phyloP scores from a whole-genome alignment of 768 basidiomycete species.

The Coprinopsis marcescibilis region DNA sequence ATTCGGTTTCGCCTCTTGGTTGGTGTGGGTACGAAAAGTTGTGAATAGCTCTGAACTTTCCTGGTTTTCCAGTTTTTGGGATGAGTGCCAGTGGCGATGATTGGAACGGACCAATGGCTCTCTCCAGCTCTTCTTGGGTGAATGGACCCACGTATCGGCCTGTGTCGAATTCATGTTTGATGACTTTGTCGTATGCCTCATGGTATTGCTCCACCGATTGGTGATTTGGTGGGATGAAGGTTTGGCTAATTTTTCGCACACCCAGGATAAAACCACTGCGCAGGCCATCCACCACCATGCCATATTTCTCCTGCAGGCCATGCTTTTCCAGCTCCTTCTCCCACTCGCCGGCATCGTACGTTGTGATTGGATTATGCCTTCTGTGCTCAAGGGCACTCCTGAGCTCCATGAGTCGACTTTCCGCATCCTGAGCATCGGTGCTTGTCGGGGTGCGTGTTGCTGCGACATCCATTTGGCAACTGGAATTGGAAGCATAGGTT shows the following conservation, averaged over 20 bases:
- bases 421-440: constrained; percentile 41
- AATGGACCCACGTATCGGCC: constrained; percentile 29
- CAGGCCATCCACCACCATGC: constrained; percentile 16
- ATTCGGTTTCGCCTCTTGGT: constrained; percentile 7
- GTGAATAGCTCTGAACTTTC: constrained; percentile 28
- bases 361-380: constrained; percentile 20
- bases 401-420: constrained; percentile 28
- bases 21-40: constrained; percentile 27
- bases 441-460: constrained; percentile 14
- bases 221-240: constrained; percentile 26
- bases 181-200: constrained; percentile 13
- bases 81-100: constrained; percentile 30
- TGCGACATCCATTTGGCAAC: constrained; percentile 20
- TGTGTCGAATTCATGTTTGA: constrained; percentile 17
- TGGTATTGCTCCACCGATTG: constrained; percentile 12
- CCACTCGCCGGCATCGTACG: constrained; percentile 26
- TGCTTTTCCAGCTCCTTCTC: constrained; percentile 11
- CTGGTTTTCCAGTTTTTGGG: constrained; percentile 27
- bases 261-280: constrained; percentile 25
- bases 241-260: constrained; percentile 23
- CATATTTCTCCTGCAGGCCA: constrained; percentile 19
- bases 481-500: constrained; percentile 2
- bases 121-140: constrained; percentile 12
- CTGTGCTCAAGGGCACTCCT: constrained; percentile 30
- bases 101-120: constrained; percentile 31